Base-by-base conservation (phyloP, 2,329 filamentous ascomycete genomes). In the Sclerotiophoma versabilis region DNA sequence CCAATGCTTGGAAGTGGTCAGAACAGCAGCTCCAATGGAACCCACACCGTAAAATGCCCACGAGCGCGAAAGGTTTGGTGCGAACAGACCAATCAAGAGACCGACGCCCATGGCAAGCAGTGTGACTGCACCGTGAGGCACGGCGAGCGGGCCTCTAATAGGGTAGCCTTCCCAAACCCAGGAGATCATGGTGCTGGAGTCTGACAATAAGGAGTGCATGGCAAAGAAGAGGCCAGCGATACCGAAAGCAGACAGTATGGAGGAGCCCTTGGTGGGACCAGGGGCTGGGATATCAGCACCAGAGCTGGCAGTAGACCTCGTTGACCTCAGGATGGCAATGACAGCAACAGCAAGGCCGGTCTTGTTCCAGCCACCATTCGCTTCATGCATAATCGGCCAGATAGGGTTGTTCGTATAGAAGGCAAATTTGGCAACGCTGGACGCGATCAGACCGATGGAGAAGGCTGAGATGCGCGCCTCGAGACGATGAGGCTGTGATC, bases 101-200 rank as follows among this genome's bases (percentile, higher is more conserved):
- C 95, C 95, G 33, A 82, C 78, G 23, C 90, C 91, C 95, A 99
- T 99, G 54, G 88, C 88, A 48, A 90, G 83, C 46, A 97, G 85
- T 1, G 92, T 97, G 72, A 89, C 85, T 66, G 91, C 92, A 48
- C 93, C 95, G 68, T 98, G 92, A n/a, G 92, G 92, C 41, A 88
- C 92, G 57, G 92, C 86, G 43, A 95, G 85, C 2, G 95, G 95
- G 6, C 95, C 95, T 43, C 90, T 87, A 33, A 98, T 85, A 12
- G 95, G 95, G 68, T 90, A 99, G 6, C 95, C 95, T 65, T 97
- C 92, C 95, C 95, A 99, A 2, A 92, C 92, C 95, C 95, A 99
- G 14, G 93, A 83, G 53, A 98, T 97, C 92, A 99, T 98, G 48
- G 95, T 99, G 79, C 95, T 98, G 0, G 93, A 96, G 73, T 99